Evolutionary conservation across 371 early-diverging fungal species (phyloP).

Genomic region (Gilbertella persicaria): DNA sequence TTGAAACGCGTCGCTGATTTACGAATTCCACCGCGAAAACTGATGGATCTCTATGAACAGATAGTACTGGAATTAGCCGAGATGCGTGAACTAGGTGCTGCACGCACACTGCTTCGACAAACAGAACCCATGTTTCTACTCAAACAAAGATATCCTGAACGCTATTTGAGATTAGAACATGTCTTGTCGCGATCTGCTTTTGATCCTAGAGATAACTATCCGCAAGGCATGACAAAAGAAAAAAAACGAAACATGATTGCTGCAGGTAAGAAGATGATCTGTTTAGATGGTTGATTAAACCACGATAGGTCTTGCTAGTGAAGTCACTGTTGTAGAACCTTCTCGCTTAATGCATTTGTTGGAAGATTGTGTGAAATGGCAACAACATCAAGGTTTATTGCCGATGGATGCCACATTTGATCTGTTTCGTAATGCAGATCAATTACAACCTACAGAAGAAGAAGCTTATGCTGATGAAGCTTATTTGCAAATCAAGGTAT

Average conservation of each 20-base stretch:
- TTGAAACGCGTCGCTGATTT: conserved; percentile 69
- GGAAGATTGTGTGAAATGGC: conserved; percentile 86
- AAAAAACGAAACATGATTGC: conserved; percentile 76
- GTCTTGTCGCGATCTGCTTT: conserved; percentile 70
- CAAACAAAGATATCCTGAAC: conserved; percentile 68
- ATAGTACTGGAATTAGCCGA: conserved; percentile 77
- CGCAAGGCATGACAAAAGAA: conserved; percentile 61
- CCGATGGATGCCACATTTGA: conserved; percentile 73
- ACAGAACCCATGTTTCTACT: conserved; percentile 85
- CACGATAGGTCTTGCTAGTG: conserved; percentile 51
- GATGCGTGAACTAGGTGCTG: conserved; percentile 80
- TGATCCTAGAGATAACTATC: conserved; percentile 64
- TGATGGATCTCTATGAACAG: conserved; percentile 90
- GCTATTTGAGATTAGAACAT: conserved; percentile 80
- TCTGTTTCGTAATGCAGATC: conserved; percentile 72
- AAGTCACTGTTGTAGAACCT: conserved; percentile 79
- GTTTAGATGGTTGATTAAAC: neutral
- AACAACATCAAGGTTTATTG: conserved; percentile 79
- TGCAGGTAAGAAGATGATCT: conserved; percentile 43
- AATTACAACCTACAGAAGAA: conserved; percentile 60
- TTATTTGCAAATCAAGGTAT: conserved; percentile 78
- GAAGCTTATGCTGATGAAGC: conserved; percentile 70
- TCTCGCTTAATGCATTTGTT: conserved; percentile 81
- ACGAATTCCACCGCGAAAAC: conserved; percentile 67
- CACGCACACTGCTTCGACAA: conserved; percentile 81